These are phyloP conservation scores for Trichophyton verrucosum DNA, from an alignment of 2,329 filamentous ascomycete species.

Conservation along the genomic window DNA sequence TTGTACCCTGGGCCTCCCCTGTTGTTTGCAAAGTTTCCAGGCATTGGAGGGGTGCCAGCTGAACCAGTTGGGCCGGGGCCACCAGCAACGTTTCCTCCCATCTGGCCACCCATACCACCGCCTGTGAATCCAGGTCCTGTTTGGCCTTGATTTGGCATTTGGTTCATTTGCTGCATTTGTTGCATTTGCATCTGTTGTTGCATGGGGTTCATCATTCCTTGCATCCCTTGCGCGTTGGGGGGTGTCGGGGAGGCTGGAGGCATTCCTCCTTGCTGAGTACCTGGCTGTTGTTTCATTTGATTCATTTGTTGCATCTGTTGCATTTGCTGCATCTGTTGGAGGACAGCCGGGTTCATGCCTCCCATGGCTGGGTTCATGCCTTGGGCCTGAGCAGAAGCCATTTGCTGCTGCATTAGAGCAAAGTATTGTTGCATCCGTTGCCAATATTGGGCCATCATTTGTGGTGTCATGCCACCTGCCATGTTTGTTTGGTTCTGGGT, in stretches of 20 bases:
- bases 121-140: constrained; percentile 19
- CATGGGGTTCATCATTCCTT: constrained; percentile 57
- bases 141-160: constrained; percentile 35
- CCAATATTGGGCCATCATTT: constrained; percentile 98
- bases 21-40: constrained; percentile 30
- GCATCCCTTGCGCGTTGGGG: constrained; percentile 44
- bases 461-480: constrained; percentile 67
- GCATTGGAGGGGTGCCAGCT: constrained; percentile 30
- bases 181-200: constrained; percentile 58
- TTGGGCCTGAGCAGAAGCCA: constrained; percentile 45
- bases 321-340: constrained; percentile 59
- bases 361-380: constrained; percentile 58
- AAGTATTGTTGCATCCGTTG: constrained; percentile 98
- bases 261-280: constrained; percentile 21
- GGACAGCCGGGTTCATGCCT: constrained; percentile 61
- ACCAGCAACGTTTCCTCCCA: constrained; percentile 22
- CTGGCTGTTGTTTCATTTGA: background rate
- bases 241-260: constrained; percentile 25
- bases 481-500: constrained; percentile 30
- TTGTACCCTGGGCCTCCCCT: constrained; percentile 47
- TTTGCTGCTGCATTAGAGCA: constrained; percentile 84
- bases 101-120: constrained; percentile 26
- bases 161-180: constrained; percentile 55
- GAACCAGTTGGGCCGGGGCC: constrained; percentile 38
- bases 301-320: constrained; percentile 46